Evolutionary conservation across 2,329 filamentous ascomycete species (phyloP).

Genomic region (Sclerotinia nivalis): DNA sequence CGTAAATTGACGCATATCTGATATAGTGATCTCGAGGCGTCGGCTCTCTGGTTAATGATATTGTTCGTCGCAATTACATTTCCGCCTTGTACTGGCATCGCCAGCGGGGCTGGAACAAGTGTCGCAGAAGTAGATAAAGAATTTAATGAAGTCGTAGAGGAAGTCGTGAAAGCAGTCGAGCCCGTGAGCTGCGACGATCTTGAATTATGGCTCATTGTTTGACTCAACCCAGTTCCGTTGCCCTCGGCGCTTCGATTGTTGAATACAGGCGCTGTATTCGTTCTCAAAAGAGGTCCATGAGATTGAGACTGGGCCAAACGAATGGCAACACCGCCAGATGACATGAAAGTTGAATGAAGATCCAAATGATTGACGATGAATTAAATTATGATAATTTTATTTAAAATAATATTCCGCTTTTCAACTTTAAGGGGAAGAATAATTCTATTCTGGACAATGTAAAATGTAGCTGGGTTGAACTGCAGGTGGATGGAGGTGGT

Average conservation of each 20-base stretch:
- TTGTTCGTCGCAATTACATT: constrained; percentile 79
- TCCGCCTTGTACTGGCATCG: constrained; percentile 49
- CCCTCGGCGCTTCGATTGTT: constrained; percentile 29
- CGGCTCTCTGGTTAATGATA: constrained; percentile 96
- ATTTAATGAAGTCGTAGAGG: constrained; percentile 41
- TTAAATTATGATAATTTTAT: constrained; percentile 14
- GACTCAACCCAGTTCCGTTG: constrained; percentile 33
- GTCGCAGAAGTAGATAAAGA: constrained; percentile 40
- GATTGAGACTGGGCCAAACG: constrained; percentile 39
- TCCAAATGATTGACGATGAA: constrained; percentile 10
- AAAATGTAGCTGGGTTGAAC: background rate
- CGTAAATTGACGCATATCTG: constrained; percentile 90
- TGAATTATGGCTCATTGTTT: constrained; percentile 43
- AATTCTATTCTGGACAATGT: constrained; percentile 10
- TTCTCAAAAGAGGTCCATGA: constrained; percentile 40
- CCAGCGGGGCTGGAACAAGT: constrained; percentile 42
- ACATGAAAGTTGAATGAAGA: constrained; percentile 33
- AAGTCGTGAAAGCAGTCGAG: constrained; percentile 54
- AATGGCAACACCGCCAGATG: constrained; percentile 37
- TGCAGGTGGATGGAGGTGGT: constrained; percentile 5
- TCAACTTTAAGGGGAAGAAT: constrained; percentile 9
- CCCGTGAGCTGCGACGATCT: constrained; percentile 64
- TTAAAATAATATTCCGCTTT: constrained; percentile 19
- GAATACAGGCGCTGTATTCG: constrained; percentile 40
- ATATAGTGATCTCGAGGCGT: constrained; percentile 88